Evolutionary conservation across 495 filamentous ascomycete species (phyloP), one percentile per base, ranked within the genome.

Genomic region (Diplogelasinospora grovesii): DNA sequence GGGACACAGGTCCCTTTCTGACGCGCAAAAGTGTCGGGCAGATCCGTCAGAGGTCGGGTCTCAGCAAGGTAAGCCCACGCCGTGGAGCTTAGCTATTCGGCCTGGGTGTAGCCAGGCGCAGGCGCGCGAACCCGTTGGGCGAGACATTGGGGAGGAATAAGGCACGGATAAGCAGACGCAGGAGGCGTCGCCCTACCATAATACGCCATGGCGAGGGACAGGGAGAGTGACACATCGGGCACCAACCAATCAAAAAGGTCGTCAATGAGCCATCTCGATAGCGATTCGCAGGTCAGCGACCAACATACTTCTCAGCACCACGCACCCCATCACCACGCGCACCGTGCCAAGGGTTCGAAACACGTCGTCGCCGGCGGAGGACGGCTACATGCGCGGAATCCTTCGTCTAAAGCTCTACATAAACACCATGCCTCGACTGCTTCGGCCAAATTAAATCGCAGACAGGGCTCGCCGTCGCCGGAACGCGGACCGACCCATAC

Each of bases 231-330:
- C 45, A 23, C 42, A 40, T 53, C 48, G 48, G 55, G 48, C 51
- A 50, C 54, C 46, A 50, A 52, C 69, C 69, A 73, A 73, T 73
- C 68, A 70, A 70, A 68, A 56, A 55, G 60, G 41, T 59, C 69
- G 34, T 20, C 61, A 11, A 44, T 56, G 38, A 51, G 48, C 50
- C 59, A 57, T 38, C 41, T 53, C 48, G 57, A 66, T 50, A 59
- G 60, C 56, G 58, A 59, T 19, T 46, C 37, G 11, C 44, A 46
- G 10, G 38, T 46, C 50, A 58, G 57, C 54, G 54, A 59, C 43
- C 54, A 63, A 45, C 44, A 56, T 49, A 45, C 56, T 32, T 48
- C 45, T 9, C 46, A 44, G 18, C 46, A 41, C 25, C 42, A 53
- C 9, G 39, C 35, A 13, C 26, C 36, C 21, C 54, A 49, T 13